phyloP scores from a whole-genome alignment of 2,329 filamentous ascomycete species.

The Didymella keratinophila region DNA sequence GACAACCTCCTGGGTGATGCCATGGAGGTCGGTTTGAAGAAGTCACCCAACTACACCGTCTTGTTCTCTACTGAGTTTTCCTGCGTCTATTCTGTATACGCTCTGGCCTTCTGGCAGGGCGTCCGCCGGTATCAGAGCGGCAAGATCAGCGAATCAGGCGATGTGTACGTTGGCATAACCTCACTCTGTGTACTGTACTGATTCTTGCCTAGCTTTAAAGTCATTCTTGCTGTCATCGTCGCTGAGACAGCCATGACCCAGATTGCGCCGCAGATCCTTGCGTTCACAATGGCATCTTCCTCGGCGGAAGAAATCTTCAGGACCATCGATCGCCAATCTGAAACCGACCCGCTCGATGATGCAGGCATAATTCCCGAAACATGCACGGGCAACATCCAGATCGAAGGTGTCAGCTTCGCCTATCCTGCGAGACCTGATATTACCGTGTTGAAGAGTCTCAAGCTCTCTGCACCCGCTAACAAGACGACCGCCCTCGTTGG shows the following conservation, averaged over 20 bases:
- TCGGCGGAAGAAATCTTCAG: not conserved
- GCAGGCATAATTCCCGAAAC: constrained; percentile 31
- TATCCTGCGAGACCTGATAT: constrained; percentile 94
- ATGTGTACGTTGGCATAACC: too few species aligned
- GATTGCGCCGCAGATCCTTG: constrained; percentile 64
- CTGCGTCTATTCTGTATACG: constrained; percentile 47
- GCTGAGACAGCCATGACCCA: constrained; percentile 77
- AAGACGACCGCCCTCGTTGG: constrained; percentile 94
- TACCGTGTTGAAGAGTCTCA: constrained; percentile 83
- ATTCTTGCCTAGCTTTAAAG: too few species aligned
- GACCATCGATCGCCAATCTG: constrained; percentile 81
- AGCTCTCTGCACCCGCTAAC: constrained; percentile 79
- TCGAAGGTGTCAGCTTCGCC: constrained; percentile 84
- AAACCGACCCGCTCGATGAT: constrained; percentile 66
- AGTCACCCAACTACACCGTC: constrained; percentile 34
- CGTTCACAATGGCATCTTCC: constrained; percentile 43
- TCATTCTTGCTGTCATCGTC: constrained; percentile 47
- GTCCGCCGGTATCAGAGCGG: constrained; percentile 63
- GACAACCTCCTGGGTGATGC: constrained; percentile 54
- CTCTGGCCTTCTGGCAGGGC: constrained; percentile 57
- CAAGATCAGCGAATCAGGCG: constrained; percentile 42
- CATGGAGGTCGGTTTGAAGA: constrained; percentile 55
- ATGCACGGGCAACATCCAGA: constrained; percentile 66
- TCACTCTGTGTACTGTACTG: too few species aligned
- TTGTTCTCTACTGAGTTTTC: too few species aligned